These are phyloP conservation scores for Boletus insuetus DNA, from an alignment of 768 basidiomycete species.

Conservation along the genomic window DNA sequence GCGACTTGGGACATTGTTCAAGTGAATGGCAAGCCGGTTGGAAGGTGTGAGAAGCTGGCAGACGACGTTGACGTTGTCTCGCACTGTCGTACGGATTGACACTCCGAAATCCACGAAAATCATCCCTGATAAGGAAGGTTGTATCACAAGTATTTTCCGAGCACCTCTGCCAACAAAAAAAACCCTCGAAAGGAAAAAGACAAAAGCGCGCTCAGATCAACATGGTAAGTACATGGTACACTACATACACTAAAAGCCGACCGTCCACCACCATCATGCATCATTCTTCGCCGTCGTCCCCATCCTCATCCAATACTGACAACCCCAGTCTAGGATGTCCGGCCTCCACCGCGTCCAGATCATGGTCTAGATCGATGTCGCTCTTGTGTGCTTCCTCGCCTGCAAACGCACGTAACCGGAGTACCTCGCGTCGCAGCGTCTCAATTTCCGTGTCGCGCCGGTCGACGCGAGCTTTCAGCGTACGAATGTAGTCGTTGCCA, in stretches of 20 bases:
- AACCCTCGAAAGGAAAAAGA: neutral
- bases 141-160: neutral
- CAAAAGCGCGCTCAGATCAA: constrained; percentile 3
- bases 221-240: constrained; percentile 8
- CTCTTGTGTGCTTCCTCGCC: constrained; percentile 22
- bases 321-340: constrained; percentile 19
- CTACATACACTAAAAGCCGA: constrained; percentile 3
- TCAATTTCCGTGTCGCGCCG: constrained; percentile 78
- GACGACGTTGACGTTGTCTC: neutral
- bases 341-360: constrained; percentile 30
- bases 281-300: constrained; percentile 32
- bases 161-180: neutral
- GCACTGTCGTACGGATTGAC: constrained; percentile 1
- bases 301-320: constrained; percentile 30
- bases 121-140: constrained; percentile 19
- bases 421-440: constrained; percentile 63
- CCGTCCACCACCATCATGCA: neutral
- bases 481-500: constrained; percentile 83
- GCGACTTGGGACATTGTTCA: constrained; percentile 15
- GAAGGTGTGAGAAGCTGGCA: neutral
- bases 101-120: constrained; percentile 29
- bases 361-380: constrained; percentile 28
- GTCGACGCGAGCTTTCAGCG: constrained; percentile 73
- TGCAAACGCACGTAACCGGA: constrained; percentile 46
- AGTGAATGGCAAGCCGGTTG: no score